Conservation (phyloP, 116 monocot genomes). For the Cymodocea nodosa region DNA sequence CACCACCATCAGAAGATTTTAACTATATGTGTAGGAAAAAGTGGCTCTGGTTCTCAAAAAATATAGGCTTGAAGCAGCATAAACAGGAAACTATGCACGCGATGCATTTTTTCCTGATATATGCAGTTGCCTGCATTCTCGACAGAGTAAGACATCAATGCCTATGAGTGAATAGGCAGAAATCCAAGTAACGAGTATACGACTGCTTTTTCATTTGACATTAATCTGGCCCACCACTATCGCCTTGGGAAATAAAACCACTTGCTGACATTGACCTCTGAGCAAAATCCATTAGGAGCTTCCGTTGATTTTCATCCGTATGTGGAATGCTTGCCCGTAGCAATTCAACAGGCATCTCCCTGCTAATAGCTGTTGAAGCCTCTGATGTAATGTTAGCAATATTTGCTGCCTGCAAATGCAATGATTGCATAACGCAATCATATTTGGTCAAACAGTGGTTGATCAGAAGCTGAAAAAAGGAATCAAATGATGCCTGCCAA, state of each 20-base stretch:
- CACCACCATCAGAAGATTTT: not conserved
- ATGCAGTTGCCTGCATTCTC: not conserved
- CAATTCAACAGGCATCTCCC: slow-evolving; percentile 85
- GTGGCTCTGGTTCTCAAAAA: not conserved
- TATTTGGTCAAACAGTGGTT: slow-evolving; percentile 61
- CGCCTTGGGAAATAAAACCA: slow-evolving; percentile 15
- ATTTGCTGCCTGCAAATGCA: slow-evolving; percentile 16
- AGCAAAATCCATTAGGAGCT: slow-evolving; percentile 62
- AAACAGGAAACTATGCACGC: not conserved
- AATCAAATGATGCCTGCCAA: slow-evolving; percentile 82
- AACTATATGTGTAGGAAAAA: not conserved
- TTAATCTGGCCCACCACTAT: slow-evolving; percentile 8
- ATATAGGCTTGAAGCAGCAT: not conserved
- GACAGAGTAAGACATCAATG: not conserved
- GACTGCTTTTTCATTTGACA: not conserved
- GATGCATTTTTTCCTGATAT: not conserved
- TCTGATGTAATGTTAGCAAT: slow-evolving; percentile 26
- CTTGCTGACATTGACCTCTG: slow-evolving; percentile 56
- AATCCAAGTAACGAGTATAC: slow-evolving; percentile 6
- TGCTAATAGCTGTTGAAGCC: slow-evolving; percentile 39
- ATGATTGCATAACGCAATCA: slow-evolving; percentile 50
- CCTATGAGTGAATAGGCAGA: slow-evolving; percentile 11
- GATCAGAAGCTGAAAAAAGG: slow-evolving; percentile 59
- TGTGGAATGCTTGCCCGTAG: slow-evolving; percentile 77
- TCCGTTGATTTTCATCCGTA: slow-evolving; percentile 56